Base-by-base conservation (phyloP, 495 filamentous ascomycete species). In the Margaritispora aquatica region DNA sequence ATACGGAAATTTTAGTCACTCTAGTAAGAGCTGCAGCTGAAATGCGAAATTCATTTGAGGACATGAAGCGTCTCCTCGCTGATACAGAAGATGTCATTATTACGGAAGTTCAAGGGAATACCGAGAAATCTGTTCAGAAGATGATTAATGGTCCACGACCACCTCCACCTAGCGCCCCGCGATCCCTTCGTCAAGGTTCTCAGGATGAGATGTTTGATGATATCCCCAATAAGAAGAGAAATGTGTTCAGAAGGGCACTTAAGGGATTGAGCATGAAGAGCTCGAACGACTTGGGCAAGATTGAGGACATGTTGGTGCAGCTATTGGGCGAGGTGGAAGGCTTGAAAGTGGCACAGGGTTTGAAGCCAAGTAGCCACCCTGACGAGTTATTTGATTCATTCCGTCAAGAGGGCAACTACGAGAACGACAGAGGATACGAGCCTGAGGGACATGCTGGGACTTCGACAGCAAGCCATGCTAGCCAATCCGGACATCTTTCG, bases 21-120 rank as follows among this genome's bases (percentile, higher is more conserved):
- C 80, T 99, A 38, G 94, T 97, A 50, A 84, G 91, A 53, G 91
- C 90, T 61, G 92, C 95, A 17, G 90, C 95, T 11, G 94, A 99
- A 68, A 96, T 97, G 92, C 90, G 94, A 58, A 96, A 88, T 61
- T 93, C 89, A 13, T 96, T 97, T 68, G 92, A 97, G 65, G 92
- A 96, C 63, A 88, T 99, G 85, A 97, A 95, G 80, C 88, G 84
- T 64, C 87, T 93, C 69, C 83, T 99, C 46, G 86, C 85, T 1
- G 88, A 93, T 46, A 91, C 92, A 48, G 90, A 96, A 67, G 88
- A 87, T 29, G 76, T 88, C 48, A 85, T 96, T 61, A 88, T 96
- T 70, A 85, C 87, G 34, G 82, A 88, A 49, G 90, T 87, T 52
- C 89, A 94, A 65, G 86, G 87, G 63, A 89, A 91, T 67, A 92